phyloP scores from a whole-genome alignment of 1,284 basidiomycete genomes.

The Apiotrichum mycotoxinovorans region DNA sequence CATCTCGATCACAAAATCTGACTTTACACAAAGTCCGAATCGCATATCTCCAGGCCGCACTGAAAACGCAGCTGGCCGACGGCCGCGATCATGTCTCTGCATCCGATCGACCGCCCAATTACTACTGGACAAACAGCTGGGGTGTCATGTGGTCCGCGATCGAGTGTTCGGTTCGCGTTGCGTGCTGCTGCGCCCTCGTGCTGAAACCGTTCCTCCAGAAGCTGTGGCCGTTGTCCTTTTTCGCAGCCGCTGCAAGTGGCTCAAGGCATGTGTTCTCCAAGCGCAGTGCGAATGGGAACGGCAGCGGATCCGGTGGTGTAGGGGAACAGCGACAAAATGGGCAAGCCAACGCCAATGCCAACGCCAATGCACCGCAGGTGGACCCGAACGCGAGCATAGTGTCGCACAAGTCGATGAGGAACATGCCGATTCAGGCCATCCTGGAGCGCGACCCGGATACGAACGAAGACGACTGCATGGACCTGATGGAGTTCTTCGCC shows the following conservation, averaged over 20 bases:
- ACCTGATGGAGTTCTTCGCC: slow-evolving; percentile 39
- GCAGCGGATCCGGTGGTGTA: not conserved
- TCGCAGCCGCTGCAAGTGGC: not conserved
- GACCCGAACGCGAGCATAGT: not conserved
- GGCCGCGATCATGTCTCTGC: slow-evolving; percentile 14
- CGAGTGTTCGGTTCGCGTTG: slow-evolving; percentile 45
- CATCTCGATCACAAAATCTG: not conserved
- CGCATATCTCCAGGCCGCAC: slow-evolving; percentile 43
- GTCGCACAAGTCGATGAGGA: slow-evolving; percentile 9
- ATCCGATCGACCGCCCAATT: slow-evolving; percentile 26
- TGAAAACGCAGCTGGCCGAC: slow-evolving; percentile 25
- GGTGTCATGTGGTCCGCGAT: slow-evolving; percentile 47
- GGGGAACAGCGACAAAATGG: not conserved
- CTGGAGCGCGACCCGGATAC: slow-evolving; percentile 16
- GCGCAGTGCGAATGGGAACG: not conserved
- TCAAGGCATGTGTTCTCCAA: not conserved
- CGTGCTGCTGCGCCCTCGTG: slow-evolving; percentile 46
- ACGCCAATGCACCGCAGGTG: slow-evolving; percentile 13
- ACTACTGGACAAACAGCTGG: slow-evolving; percentile 40
- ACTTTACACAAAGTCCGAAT: slow-evolving; percentile 30
- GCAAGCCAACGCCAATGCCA: not conserved
- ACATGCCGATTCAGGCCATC: slow-evolving; percentile 22
- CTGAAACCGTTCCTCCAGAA: slow-evolving; percentile 47
- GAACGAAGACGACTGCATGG: slow-evolving; percentile 28
- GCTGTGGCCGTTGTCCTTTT: slow-evolving; percentile 7